These are phyloP conservation scores for Nicotiana noctiflora DNA, from an alignment of 257 asterid genomes.

Conservation along the genomic window DNA sequence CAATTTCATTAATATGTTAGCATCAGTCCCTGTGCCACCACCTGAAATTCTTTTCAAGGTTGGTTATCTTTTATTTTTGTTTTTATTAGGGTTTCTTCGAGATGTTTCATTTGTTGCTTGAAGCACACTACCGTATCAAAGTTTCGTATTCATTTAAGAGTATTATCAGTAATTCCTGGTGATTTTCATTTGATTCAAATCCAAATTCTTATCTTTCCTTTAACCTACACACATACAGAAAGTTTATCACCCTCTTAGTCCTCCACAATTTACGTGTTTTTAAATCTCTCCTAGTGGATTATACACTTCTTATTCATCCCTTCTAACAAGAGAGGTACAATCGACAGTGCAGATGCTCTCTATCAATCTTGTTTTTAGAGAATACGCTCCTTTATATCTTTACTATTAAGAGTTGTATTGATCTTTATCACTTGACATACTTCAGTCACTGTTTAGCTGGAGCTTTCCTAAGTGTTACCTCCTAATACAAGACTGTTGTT, in stretches of 20 bases:
- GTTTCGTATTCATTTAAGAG: neutral
- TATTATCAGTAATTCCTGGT: neutral
- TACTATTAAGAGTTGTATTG: neutral
- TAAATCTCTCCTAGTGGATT: neutral
- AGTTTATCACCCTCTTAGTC: neutral
- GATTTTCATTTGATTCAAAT: neutral
- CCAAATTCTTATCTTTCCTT: neutral
- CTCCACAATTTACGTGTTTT: neutral
- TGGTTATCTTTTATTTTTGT: neutral
- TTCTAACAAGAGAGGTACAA: neutral
- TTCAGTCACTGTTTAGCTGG: slow-evolving; percentile 3
- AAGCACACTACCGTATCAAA: neutral
- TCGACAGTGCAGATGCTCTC: neutral
- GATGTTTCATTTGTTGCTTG: neutral
- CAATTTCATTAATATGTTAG: neutral
- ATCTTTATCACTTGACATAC: neutral
- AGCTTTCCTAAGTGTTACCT: slow-evolving; percentile 4
- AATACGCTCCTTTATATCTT: neutral
- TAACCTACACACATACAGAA: neutral
- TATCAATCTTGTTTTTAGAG: neutral
- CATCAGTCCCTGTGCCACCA: neutral
- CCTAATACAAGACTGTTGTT: neutral
- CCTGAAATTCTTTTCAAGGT: neutral
- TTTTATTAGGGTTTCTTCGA: neutral
- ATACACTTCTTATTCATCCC: neutral